Evolutionary conservation across 768 basidiomycete genomes (phyloP), one percentile per base, ranked within the genome.

Genomic region (Suillus clintonianus): DNA sequence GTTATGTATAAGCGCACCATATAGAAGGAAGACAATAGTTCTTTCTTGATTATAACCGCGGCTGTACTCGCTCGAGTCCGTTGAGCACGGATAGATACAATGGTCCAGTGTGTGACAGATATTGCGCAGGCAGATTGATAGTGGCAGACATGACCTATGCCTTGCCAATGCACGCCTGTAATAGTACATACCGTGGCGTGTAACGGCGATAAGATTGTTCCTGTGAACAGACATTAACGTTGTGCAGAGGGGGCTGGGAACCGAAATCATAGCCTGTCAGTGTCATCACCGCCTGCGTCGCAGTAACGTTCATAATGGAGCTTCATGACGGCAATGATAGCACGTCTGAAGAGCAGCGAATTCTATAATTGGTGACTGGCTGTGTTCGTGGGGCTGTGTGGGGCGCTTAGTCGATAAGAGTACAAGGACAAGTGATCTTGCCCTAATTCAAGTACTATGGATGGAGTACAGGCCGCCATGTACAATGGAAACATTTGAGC

Each of bases 241-340:
- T 48, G 47, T 32, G 17, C 42, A 24, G 2, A 48, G 14, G 14
- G 22, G 24, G 47, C 47, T 39, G 56, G 56, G 39, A 57, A 39
- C 55, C 37, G 37, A 37, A 36, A 8, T 13, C 54, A 55, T 57
- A 57, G 56, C 56, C 56, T 55, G 34, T 55, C 34, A 37, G 34
- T 55, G n/a, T 55, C 24, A 42, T 57, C 56, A 41, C 24, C 55
- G 56, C 56, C 56, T 27, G 39, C 17, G 37, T 57, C 37, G 39
- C 17, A 53, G 51, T 53, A 57, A 41, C 24, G 56, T 57, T 57
- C 37, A 57, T 39, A 24, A 57, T 57, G 56, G 56, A 41, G 37
- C 24, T 39, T 41, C 5, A 41, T 57, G 56, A 57, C 56, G 39
- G 56, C 51, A 53, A 5, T 45, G n/a, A 45, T 45, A 11, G 43